Evolutionary conservation across 208 protist genomes (phyloP), one percentile per base, ranked within the genome.

Genomic region (Crithidia fasciculata): DNA sequence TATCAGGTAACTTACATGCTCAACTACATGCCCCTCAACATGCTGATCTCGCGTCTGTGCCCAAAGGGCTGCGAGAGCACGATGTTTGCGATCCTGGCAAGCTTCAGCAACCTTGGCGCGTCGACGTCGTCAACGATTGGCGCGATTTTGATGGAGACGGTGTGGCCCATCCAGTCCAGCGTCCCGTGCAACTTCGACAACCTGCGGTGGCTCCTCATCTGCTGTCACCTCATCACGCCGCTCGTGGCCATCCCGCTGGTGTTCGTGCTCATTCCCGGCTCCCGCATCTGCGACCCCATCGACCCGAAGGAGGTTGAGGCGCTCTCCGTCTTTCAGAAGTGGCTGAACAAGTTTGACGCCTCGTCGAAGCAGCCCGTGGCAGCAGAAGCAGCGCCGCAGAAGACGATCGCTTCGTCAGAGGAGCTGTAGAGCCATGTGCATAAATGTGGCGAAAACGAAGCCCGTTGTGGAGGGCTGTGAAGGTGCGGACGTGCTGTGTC

Each of bases 21-120:
- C 8, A 73, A 80, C 55, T 94, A 79, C 67, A 93, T 96, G 86
- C 88, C 92, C 8, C 65, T 80, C 56, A 81, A 92, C 18, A 83
- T 97, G 37, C 82, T 97, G 43, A 88, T 92, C 61, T 86, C 90
- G 0, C 88, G 89, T 47, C 74, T 97, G 4, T 94, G 90, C 73
- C 90, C 90, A 9, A 80, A 80, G 44, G 89, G 87, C 18, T 85
- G 84, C 54, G 89, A 96, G 77, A 85, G 79, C 56, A 92, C 86
- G 57, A 80, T 94, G 66, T 94, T 86, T 53, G 86, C 92, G 6
- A 69, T 95, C 28, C 78, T 96, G 50, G 92, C 89, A 16, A 90
- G 89, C 28, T 92, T 89, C 64, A 76, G 84, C 50, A 93, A 95
- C 80, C 71, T 96, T 61, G 89, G 89, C 18, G 63, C 61, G 41